Evolutionary conservation across 2,329 filamentous ascomycete genomes (phyloP).

Genomic region (Tympanopsis confertula): DNA sequence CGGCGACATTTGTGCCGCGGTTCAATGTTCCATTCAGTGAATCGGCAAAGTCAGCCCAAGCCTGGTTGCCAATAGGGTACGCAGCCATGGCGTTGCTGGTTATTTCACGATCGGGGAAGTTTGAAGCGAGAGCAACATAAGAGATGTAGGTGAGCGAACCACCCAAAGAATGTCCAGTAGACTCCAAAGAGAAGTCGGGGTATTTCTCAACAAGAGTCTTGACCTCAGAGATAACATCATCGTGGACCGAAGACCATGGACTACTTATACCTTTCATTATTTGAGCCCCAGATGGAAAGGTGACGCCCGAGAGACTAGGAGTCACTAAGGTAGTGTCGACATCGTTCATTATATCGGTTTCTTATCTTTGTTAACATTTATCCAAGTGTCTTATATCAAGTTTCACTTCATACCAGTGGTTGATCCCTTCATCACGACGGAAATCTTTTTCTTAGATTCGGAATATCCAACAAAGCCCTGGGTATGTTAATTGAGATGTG

Average conservation of each 20-base stretch:
- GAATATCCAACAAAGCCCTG: slow-evolving; percentile 16
- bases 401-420: slow-evolving; percentile 8
- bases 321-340: slow-evolving; percentile 6
- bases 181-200: slow-evolving; percentile 14
- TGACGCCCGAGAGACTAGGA: slow-evolving; percentile 13
- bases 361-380: too few relatives aligned
- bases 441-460: slow-evolving; percentile 10
- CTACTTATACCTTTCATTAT: slow-evolving; percentile 14
- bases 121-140: slow-evolving; percentile 15
- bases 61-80: slow-evolving; percentile 15
- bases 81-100: slow-evolving; percentile 17
- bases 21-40: slow-evolving; percentile 11
- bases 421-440: slow-evolving; percentile 17
- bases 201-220: slow-evolving; percentile 11
- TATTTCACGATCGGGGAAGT: slow-evolving; percentile 15
- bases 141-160: slow-evolving; percentile 17
- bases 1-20: slow-evolving; percentile 13
- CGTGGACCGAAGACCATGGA: slow-evolving; percentile 15
- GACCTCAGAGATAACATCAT: slow-evolving; percentile 14
- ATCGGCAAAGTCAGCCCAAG: slow-evolving; percentile 9
- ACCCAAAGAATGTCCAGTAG: slow-evolving; percentile 16
- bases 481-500: background rate
- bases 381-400: too few relatives aligned
- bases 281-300: slow-evolving; percentile 12
- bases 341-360: background rate